Conservation (phyloP, 169 alveolate genomes). For the Plasmodium malariae region DNA sequence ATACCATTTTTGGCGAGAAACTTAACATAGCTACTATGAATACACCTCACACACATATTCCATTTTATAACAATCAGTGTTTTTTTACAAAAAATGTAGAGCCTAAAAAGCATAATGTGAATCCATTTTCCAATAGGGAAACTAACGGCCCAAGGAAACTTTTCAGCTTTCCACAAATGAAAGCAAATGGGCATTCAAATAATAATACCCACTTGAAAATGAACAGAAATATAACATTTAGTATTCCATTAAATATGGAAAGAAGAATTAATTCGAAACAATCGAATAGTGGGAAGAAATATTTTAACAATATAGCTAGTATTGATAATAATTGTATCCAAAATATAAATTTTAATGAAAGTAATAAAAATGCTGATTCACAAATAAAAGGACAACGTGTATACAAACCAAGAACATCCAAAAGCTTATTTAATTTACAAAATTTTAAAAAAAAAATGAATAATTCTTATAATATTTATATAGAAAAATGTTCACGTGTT, state of each 20-base stretch:
- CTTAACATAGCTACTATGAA: slow-evolving; percentile 32
- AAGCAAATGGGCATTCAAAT: not conserved
- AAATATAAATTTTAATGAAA: slow-evolving; percentile 7
- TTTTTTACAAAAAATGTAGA: slow-evolving; percentile 15
- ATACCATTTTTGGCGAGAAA: not conserved
- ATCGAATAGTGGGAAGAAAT: not conserved
- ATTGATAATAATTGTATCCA: not conserved
- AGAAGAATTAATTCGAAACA: slow-evolving; percentile 7
- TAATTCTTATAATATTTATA: slow-evolving; percentile 7
- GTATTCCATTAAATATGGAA: slow-evolving; percentile 2
- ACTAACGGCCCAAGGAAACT: not conserved
- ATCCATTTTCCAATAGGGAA: slow-evolving; percentile 1
- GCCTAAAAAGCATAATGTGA: slow-evolving; percentile 2
- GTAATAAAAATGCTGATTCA: slow-evolving; percentile 1
- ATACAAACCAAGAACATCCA: not conserved
- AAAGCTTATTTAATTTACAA: not conserved
- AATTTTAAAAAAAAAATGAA: not conserved
- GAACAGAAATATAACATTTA: slow-evolving; percentile 33
- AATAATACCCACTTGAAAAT: slow-evolving; percentile 4
- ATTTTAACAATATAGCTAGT: slow-evolving; percentile 15
- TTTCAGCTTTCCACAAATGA: not conserved
- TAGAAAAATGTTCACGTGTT: slow-evolving; percentile 61
- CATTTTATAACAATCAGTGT: slow-evolving; percentile 15
- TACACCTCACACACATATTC: slow-evolving; percentile 18
- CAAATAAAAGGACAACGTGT: not conserved